Evolutionary conservation across 305 asterid genomes (phyloP).

Genomic region (Fraxinus dipetala): DNA sequence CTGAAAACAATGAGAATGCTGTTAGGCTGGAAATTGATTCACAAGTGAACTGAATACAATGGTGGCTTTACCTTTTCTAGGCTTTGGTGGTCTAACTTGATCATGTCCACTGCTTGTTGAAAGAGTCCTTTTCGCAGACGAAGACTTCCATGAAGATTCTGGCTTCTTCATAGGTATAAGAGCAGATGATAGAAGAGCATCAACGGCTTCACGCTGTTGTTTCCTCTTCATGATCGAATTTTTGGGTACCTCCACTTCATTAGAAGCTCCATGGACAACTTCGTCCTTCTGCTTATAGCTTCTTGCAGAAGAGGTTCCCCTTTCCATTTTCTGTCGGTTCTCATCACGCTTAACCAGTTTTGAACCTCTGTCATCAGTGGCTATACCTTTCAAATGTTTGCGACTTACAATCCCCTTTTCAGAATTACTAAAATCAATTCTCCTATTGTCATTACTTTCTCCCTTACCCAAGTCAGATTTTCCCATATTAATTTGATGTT

Average conservation of each 20-base stretch:
- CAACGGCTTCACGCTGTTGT: slow-evolving; percentile 89
- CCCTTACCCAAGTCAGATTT: slow-evolving; percentile 30
- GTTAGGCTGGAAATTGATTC: not conserved
- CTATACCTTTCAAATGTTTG: slow-evolving; percentile 30
- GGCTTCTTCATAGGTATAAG: slow-evolving; percentile 84
- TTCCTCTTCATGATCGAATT: slow-evolving; percentile 57
- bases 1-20: not conserved
- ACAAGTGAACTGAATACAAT: not conserved
- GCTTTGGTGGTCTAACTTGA: slow-evolving; percentile 48
- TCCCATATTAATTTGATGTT: slow-evolving; percentile 30
- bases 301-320: slow-evolving; percentile 35
- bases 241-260: slow-evolving; percentile 38
- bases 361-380: slow-evolving; percentile 26
- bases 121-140: slow-evolving; percentile 42
- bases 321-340: slow-evolving; percentile 25
- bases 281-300: slow-evolving; percentile 42
- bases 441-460: slow-evolving; percentile 15
- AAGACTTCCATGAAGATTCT: slow-evolving; percentile 45
- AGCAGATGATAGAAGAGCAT: slow-evolving; percentile 90
- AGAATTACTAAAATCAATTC: slow-evolving; percentile 28
- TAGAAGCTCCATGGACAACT: slow-evolving; percentile 30
- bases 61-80: slow-evolving; percentile 45
- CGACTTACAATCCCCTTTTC: slow-evolving; percentile 41
- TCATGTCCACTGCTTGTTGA: slow-evolving; percentile 31
- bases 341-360: slow-evolving; percentile 35